Base-by-base conservation (phyloP, 2,329 filamentous ascomycete species). In the Aphanocladium album region DNA sequence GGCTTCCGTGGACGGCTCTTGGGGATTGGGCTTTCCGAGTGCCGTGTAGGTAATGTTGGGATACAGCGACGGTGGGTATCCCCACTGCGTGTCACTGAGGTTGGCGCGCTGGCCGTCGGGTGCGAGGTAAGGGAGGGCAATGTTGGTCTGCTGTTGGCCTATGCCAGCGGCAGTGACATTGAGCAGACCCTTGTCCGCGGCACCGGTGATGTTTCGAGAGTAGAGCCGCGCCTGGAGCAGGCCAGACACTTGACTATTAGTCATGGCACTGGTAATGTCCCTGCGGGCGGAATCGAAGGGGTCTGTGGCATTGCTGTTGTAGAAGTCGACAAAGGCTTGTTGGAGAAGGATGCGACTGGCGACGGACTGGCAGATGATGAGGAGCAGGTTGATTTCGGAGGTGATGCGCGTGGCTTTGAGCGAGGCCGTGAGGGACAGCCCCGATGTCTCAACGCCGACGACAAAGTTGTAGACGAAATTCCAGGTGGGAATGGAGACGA, bases 331-430 rank as follows among this genome's bases (percentile, higher is more conserved):
- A 37, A 89, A 72, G 9, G 82, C 78, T 12, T 75, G 60, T 66
- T 89, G 86, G 17, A 89, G 73, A 21, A 88, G 71, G 19, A 88
- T 72, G 63, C 86, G 79, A 1, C 90, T 92, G 8, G 88, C 80
- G 52, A 95, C 88, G 60, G 89, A 88, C 59, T 82, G 80, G 69
- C 87, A 89, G 62, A 87, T 88, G 37, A 89, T 89, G 75, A 93
- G 85, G 66, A 96, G 84, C 55, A 96, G 82, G 56, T 90, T 81
- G 61, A 97, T 83, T 70, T 91, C 89, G 60, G 90, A 88, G 7
- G 89, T 80, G 64, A 97, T 82, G 70, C 93, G 89, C 30, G 89
- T 87, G 25, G 93, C 89, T 74, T 96, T 96, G 70, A 96, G 85
- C 3, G 89, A 92, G 7, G 93, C 93, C 1, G 91, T 91, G 63